These are phyloP conservation scores for Malassezia restricta DNA, from an alignment of 1,284 basidiomycete species.

Conservation along the genomic window DNA sequence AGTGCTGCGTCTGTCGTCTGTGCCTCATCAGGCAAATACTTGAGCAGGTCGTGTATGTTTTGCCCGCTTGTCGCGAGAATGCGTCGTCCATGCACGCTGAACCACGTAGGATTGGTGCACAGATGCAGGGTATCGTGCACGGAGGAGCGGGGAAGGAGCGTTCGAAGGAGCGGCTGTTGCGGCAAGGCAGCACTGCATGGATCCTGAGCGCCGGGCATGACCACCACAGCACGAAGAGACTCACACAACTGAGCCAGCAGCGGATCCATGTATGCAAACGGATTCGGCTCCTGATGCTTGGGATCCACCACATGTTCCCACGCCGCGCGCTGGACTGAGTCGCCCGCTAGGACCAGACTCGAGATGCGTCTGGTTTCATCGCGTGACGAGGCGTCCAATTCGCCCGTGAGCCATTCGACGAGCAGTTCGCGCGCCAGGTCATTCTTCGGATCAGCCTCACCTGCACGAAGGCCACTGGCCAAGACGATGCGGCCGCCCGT, in stretches of 20 bases:
- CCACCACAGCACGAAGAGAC: slow-evolving; percentile 8
- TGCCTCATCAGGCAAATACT: slow-evolving; percentile 55
- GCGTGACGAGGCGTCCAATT: slow-evolving; percentile 56
- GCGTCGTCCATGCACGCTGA: slow-evolving; percentile 50
- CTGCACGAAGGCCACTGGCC: slow-evolving; percentile 48
- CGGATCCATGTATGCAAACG: slow-evolving; percentile 9
- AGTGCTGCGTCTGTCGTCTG: slow-evolving; percentile 48
- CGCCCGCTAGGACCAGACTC: slow-evolving; percentile 31
- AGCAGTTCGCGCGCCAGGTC: slow-evolving; percentile 26
- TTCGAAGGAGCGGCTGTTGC: slow-evolving; percentile 80
- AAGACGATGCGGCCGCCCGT: slow-evolving; percentile 17
- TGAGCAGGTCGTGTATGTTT: slow-evolving; percentile 84
- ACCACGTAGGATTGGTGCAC: slow-evolving; percentile 81
- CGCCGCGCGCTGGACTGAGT: slow-evolving; percentile 20
- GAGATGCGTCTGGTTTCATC: slow-evolving; percentile 21
- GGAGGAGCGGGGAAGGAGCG: slow-evolving; percentile 64
- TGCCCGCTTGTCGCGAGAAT: slow-evolving; percentile 82
- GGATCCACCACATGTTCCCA: slow-evolving; percentile 10
- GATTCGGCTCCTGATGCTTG: not conserved
- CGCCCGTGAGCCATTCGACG: slow-evolving; percentile 70
- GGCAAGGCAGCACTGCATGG: slow-evolving; percentile 79
- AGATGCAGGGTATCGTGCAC: slow-evolving; percentile 57
- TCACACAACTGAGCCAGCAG: slow-evolving; percentile 11
- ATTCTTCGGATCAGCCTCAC: slow-evolving; percentile 45
- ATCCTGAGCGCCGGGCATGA: slow-evolving; percentile 70